Conservation (phyloP, 257 asterid species). For the Solanum infundibuliforme region DNA sequence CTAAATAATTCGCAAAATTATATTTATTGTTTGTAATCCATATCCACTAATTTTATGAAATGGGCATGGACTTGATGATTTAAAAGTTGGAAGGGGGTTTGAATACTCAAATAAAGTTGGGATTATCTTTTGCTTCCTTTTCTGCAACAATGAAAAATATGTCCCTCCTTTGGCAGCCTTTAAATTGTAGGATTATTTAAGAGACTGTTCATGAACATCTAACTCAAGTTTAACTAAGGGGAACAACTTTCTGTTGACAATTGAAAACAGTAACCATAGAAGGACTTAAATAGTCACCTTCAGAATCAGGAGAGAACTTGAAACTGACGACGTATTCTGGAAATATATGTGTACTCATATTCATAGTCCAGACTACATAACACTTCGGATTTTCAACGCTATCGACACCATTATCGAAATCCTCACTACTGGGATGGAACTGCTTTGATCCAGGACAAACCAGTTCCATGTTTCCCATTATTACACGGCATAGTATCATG, state of each 20-base stretch:
- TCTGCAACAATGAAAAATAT: background rate
- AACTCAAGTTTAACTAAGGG: background rate
- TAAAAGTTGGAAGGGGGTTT: background rate
- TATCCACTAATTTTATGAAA: background rate
- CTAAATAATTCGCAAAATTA: background rate
- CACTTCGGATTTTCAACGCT: slow-evolving; percentile 53
- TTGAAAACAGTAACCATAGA: background rate
- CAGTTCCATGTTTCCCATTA: slow-evolving; percentile 64
- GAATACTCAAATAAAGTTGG: background rate
- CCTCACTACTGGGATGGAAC: slow-evolving; percentile 79
- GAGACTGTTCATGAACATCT: background rate
- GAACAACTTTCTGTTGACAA: background rate
- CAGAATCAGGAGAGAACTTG: slow-evolving; percentile 52
- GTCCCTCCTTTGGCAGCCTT: background rate
- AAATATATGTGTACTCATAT: slow-evolving; percentile 64
- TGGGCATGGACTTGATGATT: background rate
- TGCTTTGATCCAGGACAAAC: slow-evolving; percentile 66
- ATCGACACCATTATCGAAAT: slow-evolving; percentile 90
- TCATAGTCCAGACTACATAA: slow-evolving; percentile 78
- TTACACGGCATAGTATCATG: slow-evolving; percentile 48
- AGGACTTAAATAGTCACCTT: slow-evolving; percentile 30
- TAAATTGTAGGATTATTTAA: background rate
- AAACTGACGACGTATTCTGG: slow-evolving; percentile 81
- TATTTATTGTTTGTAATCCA: background rate
- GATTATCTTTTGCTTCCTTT: background rate